These are phyloP conservation scores for Chytriomyces hyalinus DNA, from an alignment of 192 early-diverging fungal genomes.

Conservation along the genomic window DNA sequence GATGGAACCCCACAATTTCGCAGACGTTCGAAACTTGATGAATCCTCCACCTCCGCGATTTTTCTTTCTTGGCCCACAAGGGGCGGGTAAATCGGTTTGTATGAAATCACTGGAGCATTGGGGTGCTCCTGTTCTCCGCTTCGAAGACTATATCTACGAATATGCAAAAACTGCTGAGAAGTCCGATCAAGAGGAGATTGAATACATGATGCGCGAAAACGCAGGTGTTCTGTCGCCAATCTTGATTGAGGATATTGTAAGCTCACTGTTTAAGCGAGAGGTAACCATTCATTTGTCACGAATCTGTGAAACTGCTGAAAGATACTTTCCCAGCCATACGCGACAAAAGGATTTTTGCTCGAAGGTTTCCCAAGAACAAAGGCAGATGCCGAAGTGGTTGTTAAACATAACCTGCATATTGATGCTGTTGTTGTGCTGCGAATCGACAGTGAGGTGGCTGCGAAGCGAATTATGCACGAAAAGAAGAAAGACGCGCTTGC, in stretches of 20 bases:
- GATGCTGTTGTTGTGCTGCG: slow-evolving; percentile 54
- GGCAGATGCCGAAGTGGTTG: slow-evolving; percentile 45
- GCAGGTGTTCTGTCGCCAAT: slow-evolving; percentile 35
- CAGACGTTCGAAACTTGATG: slow-evolving; percentile 22
- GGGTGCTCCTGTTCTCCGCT: slow-evolving; percentile 34
- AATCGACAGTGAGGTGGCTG: slow-evolving; percentile 46
- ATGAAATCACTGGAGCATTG: slow-evolving; percentile 31
- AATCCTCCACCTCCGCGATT: slow-evolving; percentile 48
- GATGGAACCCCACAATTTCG: slow-evolving; percentile 54
- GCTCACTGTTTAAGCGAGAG: slow-evolving; percentile 41
- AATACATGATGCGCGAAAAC: slow-evolving; percentile 47
- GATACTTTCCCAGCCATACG: slow-evolving; percentile 45
- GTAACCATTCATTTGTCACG: slow-evolving; percentile 23
- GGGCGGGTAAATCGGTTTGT: slow-evolving; percentile 43
- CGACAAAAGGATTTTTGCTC: slow-evolving; percentile 53
- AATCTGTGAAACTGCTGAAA: not conserved
- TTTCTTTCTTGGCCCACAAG: slow-evolving; percentile 48
- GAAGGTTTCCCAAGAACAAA: slow-evolving; percentile 57
- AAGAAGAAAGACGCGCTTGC: slow-evolving; percentile 25
- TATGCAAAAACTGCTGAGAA: slow-evolving; percentile 34
- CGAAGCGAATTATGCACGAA: slow-evolving; percentile 37
- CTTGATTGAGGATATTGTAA: slow-evolving; percentile 33
- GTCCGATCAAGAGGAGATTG: slow-evolving; percentile 41
- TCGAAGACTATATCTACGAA: slow-evolving; percentile 34
- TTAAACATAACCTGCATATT: slow-evolving; percentile 44